Base-by-base conservation (phyloP, 2,329 filamentous ascomycete genomes). In the Cercospora brassicicola region DNA sequence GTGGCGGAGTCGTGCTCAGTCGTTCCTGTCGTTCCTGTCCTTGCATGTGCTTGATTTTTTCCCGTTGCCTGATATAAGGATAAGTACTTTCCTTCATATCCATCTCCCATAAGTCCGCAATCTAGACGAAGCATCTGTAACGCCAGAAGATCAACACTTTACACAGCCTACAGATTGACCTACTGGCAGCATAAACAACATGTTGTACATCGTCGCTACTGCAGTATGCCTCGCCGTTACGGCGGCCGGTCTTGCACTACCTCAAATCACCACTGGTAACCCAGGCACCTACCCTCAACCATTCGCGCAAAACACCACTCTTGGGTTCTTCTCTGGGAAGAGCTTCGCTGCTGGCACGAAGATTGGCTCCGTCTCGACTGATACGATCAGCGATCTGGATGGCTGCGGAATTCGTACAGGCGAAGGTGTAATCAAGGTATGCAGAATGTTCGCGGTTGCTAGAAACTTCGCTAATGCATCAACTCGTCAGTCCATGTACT, bases 291-390 rank as follows among this genome's bases (percentile, higher is more conserved):
- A 57, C 45, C 61, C 68, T 5, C 61, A 61, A 28, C 55, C 57
- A 36, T 65, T 57, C 62, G 48, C 55, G 7, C 48, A 56, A 31
- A 67, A 66, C 53, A 69, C 68, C 30, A 65, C 62, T n/a, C 64
- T 69, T 8, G 64, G 62, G 5, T 67, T 42, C 62, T 69, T 65
- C 55, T 59, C 62, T 33, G 68, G 68, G 8, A 53, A 61, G 30
- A 53, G 51, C 26, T 59, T 59, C 18, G 23, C 39, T 42, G 33
- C 65, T 11, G 65, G 65, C n/a, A 61, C 56, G 30, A 23, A 62
- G 13, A 13, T 65, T 9, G 66, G 66, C 36, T 23, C 45, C 11
- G 48, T 65, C 6, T 20, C 48, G n/a, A 20, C 33, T 15, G 20
- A 31, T 31, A 31, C 57, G 11, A 30, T 30, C 45, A 33, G 48